These are phyloP conservation scores for Pneumocystis jirovecii DNA, from an alignment of 1,139 yeast species.

Conservation along the genomic window DNA sequence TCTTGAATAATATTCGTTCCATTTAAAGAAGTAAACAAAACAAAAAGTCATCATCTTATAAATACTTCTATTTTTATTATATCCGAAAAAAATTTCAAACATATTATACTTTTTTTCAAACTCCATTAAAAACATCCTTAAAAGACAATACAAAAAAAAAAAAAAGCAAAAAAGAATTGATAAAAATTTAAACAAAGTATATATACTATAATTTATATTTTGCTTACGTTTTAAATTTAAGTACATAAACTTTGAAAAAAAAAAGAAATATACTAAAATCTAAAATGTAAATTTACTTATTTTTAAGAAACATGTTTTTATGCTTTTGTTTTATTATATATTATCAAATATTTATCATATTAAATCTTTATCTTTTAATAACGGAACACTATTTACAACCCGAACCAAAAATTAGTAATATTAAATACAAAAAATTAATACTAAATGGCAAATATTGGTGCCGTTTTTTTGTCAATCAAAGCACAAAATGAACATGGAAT, in stretches of 20 bases:
- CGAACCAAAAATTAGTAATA: not conserved
- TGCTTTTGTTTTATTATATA: not conserved
- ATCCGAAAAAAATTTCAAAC: no score
- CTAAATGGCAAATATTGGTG: not conserved
- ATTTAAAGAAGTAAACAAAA: no score
- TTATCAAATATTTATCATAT: not conserved
- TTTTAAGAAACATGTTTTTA: not conserved
- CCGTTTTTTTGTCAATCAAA: not conserved
- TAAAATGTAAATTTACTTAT: not conserved
- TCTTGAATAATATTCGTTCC: no score
- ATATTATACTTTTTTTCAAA: no score
- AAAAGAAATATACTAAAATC: not conserved
- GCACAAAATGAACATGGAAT: not conserved
- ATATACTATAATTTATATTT: no score
- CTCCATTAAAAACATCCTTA: no score
- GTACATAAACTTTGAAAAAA: not conserved
- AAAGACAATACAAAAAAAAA: no score
- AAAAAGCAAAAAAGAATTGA: no score
- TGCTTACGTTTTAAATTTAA: no score
- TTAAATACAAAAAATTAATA: not conserved
- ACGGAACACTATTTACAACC: not conserved
- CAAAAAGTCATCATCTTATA: no score
- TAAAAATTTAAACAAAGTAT: no score
- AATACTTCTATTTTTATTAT: no score
- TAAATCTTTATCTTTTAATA: not conserved